A percentile compares a stretch with the other conserved stretches of the same genome.
Conservation (phyloP, 1,284 basidiomycete species). For the Tilletia walkeri region DNA sequence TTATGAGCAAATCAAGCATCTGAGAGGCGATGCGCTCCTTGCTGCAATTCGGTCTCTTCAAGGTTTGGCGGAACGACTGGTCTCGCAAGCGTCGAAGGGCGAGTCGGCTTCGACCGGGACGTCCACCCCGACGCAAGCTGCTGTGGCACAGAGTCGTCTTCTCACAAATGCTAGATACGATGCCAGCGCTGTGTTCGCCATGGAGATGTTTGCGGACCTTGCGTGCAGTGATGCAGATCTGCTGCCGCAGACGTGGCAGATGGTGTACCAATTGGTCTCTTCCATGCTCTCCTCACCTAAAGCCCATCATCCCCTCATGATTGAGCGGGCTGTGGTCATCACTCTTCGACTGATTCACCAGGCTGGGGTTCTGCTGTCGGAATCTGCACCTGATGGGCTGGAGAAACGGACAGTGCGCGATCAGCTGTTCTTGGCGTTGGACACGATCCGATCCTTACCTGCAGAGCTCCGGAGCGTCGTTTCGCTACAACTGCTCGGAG, state of each 20-base stretch:
- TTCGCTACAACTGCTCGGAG: constrained; percentile 84
- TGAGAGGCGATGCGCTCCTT: constrained; percentile 64
- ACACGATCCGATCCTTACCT: constrained; percentile 79
- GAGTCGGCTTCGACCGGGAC: constrained; percentile 34
- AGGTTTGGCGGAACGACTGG: constrained; percentile 78
- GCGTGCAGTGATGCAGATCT: constrained; percentile 65
- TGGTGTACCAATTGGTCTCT: constrained; percentile 86
- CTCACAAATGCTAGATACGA: constrained; percentile 68
- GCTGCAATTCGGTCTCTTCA: constrained; percentile 83
- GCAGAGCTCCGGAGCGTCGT: constrained; percentile 74
- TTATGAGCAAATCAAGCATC: constrained; percentile 85
- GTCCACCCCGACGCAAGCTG: constrained; percentile 23
- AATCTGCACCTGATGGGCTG: constrained; percentile 19
- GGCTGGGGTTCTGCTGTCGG: constrained; percentile 18
- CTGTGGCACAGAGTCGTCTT: constrained; percentile 1
- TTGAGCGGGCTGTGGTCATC: constrained; percentile 88
- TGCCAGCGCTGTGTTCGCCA: constrained; percentile 84
- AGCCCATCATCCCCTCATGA: constrained; percentile 81
- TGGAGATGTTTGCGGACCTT: constrained; percentile 90
- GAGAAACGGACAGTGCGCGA: constrained; percentile 72
- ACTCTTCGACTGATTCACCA: constrained; percentile 36
- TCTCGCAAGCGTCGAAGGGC: constrained; percentile 60
- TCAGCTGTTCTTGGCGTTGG: constrained; percentile 88
- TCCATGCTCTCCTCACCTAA: constrained; percentile 73
- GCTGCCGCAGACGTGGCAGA: constrained; percentile 85